Conservation (phyloP, 805 yeast genomes). For the Saturnispora mendoncae region DNA sequence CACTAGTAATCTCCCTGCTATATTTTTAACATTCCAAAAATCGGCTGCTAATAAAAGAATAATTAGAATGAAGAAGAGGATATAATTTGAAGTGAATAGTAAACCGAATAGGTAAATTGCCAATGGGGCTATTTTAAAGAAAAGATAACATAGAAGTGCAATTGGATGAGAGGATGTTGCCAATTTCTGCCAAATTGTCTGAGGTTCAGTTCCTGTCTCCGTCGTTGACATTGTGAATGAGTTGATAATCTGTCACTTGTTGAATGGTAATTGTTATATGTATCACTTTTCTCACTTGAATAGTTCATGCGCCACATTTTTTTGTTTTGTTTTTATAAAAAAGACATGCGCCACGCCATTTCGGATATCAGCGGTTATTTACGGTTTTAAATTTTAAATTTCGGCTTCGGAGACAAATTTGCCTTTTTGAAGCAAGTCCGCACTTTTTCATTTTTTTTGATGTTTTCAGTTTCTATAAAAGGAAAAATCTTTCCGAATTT, state of each 20-base stretch:
- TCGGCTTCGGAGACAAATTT: too few species aligned
- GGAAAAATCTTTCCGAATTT: too few species aligned
- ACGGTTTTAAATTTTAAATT: background rate
- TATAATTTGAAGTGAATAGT: conserved; percentile 55
- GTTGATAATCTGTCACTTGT: too few species aligned
- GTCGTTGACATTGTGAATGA: too few species aligned
- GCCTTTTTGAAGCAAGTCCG: too few species aligned
- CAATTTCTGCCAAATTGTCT: conserved; percentile 37
- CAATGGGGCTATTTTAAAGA: conserved; percentile 55
- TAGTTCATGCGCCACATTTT: background rate
- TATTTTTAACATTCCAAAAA: conserved; percentile 89
- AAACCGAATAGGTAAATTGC: conserved; percentile 63
- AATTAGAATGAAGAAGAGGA: conserved; percentile 69
- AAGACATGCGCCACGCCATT: background rate
- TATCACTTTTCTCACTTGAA: too few species aligned
- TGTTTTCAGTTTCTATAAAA: too few species aligned
- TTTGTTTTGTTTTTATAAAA: background rate
- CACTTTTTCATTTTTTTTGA: background rate
- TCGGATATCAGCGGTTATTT: background rate
- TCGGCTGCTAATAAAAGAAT: conserved; percentile 77
- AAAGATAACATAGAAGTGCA: conserved; percentile 59
- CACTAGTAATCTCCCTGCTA: conserved; percentile 80
- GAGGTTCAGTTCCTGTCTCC: conserved; percentile 8
- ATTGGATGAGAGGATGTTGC: conserved; percentile 74
- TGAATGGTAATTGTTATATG: too few species aligned